Base-by-base conservation (phyloP, 2,329 filamentous ascomycete genomes). In the Diaporthe vaccinii region DNA sequence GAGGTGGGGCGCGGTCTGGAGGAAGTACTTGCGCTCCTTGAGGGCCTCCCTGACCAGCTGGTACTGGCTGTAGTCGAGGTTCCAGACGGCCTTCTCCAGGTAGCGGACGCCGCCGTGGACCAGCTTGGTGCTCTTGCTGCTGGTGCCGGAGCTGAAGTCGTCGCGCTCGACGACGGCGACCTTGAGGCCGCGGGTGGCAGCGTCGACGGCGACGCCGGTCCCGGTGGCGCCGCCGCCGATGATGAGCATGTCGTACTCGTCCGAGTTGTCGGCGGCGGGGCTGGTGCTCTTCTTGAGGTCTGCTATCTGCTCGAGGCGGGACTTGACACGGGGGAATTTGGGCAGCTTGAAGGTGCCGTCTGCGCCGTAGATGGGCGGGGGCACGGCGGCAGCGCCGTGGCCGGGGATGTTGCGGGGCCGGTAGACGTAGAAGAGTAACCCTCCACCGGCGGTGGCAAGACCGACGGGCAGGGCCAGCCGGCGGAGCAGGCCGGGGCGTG, bases 51-150 rank as follows among this genome's bases (percentile, higher is more conserved):
- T 93, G 80, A 97, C 94, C 62, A 97, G 89, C 81, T 92, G 87
- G 81, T 95, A 94, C 89, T 97, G 94, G 79, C 92, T 92, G 83
- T 95, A 96, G 84, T 97, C 94, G 80, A 96, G 87, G 82, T 96
- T 94, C 92, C 92, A 95, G 68, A 97, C 91, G 73, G 94, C 94
- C 87, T 97, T 97, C 84, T 97, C 94, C 75, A 97, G 87, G 82
- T 96, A 97, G 78, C 94, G 91, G 76, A 97, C 94, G 81, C 94
- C 94, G 79, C 94, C 94, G 84, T 97, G 94, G 25, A 97, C 94
- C 72, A 97, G 88, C 85, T 97, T 97, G 67, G 94, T 97, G 85
- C 93, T 95, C 87, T 96, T 96, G 84, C 93, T 95, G 86, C 93
- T 95, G 55, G 94, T 96, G 41, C 94, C 94, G 77, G 92, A 90